Conservation (phyloP, 148 eudicot species). For the Fallopia convolvulus region DNA sequence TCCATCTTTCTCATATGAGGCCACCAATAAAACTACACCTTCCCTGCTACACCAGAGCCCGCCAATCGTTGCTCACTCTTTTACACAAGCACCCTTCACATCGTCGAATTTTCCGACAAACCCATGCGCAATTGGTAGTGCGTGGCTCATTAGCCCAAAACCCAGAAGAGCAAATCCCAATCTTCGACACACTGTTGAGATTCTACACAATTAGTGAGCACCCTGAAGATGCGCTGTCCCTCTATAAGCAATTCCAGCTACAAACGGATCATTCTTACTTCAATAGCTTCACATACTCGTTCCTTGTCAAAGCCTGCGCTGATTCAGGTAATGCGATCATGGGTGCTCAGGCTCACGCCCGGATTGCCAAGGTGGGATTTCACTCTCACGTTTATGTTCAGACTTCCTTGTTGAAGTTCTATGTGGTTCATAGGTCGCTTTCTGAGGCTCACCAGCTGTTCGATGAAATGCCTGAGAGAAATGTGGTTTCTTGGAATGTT, state of each 20-base stretch:
- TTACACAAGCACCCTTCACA: slow-evolving; percentile 25
- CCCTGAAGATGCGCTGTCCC: slow-evolving; percentile 40
- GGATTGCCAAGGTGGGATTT: slow-evolving; percentile 30
- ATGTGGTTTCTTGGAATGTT: slow-evolving; percentile 61
- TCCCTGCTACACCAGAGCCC: background rate
- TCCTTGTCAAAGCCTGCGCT: slow-evolving; percentile 45
- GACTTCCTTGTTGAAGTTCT: slow-evolving; percentile 59
- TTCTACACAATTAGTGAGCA: slow-evolving; percentile 36
- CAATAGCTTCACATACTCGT: slow-evolving; percentile 56
- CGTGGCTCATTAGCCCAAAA: slow-evolving; percentile 14
- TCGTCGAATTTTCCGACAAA: slow-evolving; percentile 37
- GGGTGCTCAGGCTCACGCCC: slow-evolving; percentile 35
- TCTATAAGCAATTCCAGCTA: slow-evolving; percentile 36
- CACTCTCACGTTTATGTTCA: slow-evolving; percentile 38
- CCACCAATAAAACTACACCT: background rate
- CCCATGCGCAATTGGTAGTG: slow-evolving; percentile 37
- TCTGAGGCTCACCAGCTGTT: slow-evolving; percentile 37
- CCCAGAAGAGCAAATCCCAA: slow-evolving; percentile 13
- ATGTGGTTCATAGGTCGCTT: slow-evolving; percentile 33
- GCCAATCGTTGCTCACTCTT: slow-evolving; percentile 18
- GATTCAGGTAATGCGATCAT: slow-evolving; percentile 9
- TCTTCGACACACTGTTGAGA: slow-evolving; percentile 42
- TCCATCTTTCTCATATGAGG: background rate
- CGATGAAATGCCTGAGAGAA: slow-evolving; percentile 62
- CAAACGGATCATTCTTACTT: slow-evolving; percentile 14